A percentile compares a stretch with the other conserved stretches of the same genome.
Evolutionary conservation across 2,329 filamentous ascomycete genomes (phyloP).

Genomic region (Emergomyces africanus): DNA sequence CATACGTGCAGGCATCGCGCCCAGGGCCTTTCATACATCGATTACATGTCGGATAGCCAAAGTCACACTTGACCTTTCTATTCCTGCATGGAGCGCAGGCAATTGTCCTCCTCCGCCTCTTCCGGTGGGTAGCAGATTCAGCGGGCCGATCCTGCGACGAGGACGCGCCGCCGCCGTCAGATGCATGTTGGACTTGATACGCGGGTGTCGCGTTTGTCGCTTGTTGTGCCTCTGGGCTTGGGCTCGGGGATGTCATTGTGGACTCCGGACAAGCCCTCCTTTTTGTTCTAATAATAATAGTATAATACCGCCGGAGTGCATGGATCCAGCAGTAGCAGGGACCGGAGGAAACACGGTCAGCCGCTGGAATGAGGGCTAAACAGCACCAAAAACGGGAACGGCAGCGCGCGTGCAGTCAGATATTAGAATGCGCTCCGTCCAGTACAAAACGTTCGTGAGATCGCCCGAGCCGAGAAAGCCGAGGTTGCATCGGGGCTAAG

Average conservation of each 20-base stretch:
- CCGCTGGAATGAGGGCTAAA: not conserved
- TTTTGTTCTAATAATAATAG: no score
- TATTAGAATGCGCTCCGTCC: not conserved
- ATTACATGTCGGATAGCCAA: slow-evolving; percentile 15
- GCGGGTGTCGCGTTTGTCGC: not conserved
- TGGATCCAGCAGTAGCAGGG: not conserved
- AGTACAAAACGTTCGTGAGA: no score
- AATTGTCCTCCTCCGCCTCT: slow-evolving; percentile 27
- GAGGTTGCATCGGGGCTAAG: not conserved
- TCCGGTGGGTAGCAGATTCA: slow-evolving; percentile 21
- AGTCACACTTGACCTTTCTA: slow-evolving; percentile 32
- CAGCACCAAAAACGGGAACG: not conserved
- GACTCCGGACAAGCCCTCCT: no score
- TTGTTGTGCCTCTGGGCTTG: not conserved
- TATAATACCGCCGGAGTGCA: not conserved
- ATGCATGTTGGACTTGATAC: not conserved
- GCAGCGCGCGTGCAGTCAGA: not conserved
- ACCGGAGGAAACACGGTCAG: not conserved
- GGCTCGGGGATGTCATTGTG: not conserved
- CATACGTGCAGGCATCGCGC: slow-evolving; percentile 8
- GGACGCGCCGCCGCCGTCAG: not conserved
- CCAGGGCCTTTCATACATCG: slow-evolving; percentile 5
- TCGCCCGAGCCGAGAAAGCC: not conserved
- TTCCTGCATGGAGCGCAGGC: slow-evolving; percentile 31
- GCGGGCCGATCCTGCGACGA: slow-evolving; percentile 2